A percentile compares a stretch with the other conserved stretches of the same genome.
phyloP scores from a whole-genome alignment of 805 yeast genomes.

The Groenewaldozyma tartarivorans region DNA sequence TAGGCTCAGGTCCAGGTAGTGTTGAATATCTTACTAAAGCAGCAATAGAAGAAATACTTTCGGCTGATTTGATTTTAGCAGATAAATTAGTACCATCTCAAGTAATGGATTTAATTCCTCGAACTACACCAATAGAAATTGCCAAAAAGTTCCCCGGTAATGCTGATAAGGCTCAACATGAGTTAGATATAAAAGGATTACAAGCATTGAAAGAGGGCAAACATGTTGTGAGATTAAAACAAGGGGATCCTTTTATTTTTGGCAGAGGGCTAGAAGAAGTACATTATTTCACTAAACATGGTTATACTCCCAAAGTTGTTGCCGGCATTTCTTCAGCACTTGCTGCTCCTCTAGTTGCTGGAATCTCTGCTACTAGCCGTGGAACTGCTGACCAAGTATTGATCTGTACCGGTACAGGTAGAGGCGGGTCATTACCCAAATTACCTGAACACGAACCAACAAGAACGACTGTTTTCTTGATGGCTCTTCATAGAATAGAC shows the following conservation, averaged over 20 bases:
- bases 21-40: constrained; percentile 74
- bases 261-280: constrained; percentile 96
- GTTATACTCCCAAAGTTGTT: constrained; percentile 61
- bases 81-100: constrained; percentile 89
- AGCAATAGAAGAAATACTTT: constrained; percentile 68
- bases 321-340: constrained; percentile 89
- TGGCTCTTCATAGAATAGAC: constrained; percentile 73
- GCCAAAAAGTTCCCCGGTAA: constrained; percentile 96
- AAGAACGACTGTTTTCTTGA: constrained; percentile 78
- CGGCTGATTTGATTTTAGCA: constrained; percentile 78
- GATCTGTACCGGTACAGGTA: constrained; percentile 91
- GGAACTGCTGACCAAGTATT: constrained; percentile 88
- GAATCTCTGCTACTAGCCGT: constrained; percentile 86
- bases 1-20: constrained; percentile 93
- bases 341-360: constrained; percentile 74
- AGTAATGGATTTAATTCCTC: constrained; percentile 75
- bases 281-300: constrained; percentile 55
- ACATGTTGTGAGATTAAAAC: constrained; percentile 81
- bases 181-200: constrained; percentile 65
- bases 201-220: constrained; percentile 54
- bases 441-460: constrained; percentile 63
- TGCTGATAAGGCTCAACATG: constrained; percentile 88
- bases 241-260: constrained; percentile 94
- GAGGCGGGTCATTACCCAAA: constrained; percentile 71
- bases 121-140: constrained; percentile 63